Percentiles rank a stretch among this genome's conserved stretches.
Conservation (phyloP, 495 filamentous ascomycete species). For the Hypomontagnella monticulosa region DNA sequence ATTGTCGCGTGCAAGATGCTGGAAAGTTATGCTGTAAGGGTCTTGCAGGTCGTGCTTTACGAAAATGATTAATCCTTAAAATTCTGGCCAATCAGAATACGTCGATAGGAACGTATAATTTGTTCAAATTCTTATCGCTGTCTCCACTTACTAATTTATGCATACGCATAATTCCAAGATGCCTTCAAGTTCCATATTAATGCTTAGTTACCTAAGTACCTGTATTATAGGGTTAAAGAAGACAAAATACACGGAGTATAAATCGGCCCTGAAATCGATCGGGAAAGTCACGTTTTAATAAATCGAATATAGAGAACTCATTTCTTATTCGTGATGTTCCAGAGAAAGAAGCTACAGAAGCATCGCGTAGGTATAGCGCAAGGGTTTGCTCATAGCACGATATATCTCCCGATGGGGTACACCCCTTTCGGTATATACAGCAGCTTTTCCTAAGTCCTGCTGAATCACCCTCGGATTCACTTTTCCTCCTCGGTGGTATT, state of each 20-base stretch:
- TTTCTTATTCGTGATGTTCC: neutral
- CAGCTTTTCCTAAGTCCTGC: neutral
- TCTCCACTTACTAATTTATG: neutral
- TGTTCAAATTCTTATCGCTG: slow-evolving; percentile 20
- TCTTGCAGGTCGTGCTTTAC: neutral
- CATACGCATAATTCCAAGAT: no score
- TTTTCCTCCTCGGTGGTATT: slow-evolving; percentile 52
- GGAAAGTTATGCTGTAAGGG: neutral
- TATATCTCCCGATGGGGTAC: no score
- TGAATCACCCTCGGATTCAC: slow-evolving; percentile 1
- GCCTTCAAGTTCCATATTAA: no score
- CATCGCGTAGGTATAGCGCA: neutral
- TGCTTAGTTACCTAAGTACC: no score
- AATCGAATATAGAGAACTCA: no score
- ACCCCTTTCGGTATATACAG: slow-evolving; percentile 10
- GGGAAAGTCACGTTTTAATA: no score
- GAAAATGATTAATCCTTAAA: slow-evolving; percentile 1
- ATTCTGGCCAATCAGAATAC: slow-evolving; percentile 14
- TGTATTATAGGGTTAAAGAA: no score
- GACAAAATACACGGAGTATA: no score
- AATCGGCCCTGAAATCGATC: no score
- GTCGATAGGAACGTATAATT: slow-evolving; percentile 19
- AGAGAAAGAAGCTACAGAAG: neutral
- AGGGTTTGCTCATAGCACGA: no score
- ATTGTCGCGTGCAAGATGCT: neutral